Evolutionary conservation across 768 basidiomycete genomes (phyloP), one percentile per base, ranked within the genome.

Genomic region (Mycena leptocephala): DNA sequence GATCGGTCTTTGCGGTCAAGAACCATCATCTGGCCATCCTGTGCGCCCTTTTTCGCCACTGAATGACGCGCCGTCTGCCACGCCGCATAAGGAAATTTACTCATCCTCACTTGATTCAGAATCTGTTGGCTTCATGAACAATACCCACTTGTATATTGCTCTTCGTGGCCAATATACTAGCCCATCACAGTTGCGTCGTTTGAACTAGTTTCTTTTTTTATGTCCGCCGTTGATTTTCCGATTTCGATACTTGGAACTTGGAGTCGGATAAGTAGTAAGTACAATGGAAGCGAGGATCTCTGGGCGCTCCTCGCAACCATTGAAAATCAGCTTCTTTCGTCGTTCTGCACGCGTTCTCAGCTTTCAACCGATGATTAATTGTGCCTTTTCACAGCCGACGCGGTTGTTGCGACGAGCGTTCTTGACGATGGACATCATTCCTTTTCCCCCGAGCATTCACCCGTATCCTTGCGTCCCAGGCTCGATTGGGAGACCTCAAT

Each of bases 291-390:
- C n/a, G n/a, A n/a, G 59, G 39, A 51, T 62, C 58, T 35, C 41
- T 59, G 43, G 69, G 58, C 58, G 58, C 58, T 48, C 69, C 39
- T 70, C 41, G 32, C 69, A 61, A 48, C 69, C 30, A 51, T 51
- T 46, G 35, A n/a, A n/a, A n/a, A n/a, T n/a, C n/a, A n/a, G n/a
- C 24, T 68, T 41, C 11, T 32, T 22, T 48, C 20, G 9, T 33
- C 10, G 2, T 62, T 51, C 39, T 70, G 26, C 20, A 28, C 30
- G n/a, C 26, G n/a, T n/a, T 37, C 61, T 28, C 33, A 55, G 24
- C 10, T 13, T 61, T 24, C 30, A 58, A 33, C 71, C 71, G 71
- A 65, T 72, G 71, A 65, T 72, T 43, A 46, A 65, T 58, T 64
- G 14, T 35, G 26, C n/a, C 5, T 56, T 33, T 46, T 56, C 55